Conservation (phyloP, 192 early-diverging fungal genomes). For the Coemansia sp. region DNA sequence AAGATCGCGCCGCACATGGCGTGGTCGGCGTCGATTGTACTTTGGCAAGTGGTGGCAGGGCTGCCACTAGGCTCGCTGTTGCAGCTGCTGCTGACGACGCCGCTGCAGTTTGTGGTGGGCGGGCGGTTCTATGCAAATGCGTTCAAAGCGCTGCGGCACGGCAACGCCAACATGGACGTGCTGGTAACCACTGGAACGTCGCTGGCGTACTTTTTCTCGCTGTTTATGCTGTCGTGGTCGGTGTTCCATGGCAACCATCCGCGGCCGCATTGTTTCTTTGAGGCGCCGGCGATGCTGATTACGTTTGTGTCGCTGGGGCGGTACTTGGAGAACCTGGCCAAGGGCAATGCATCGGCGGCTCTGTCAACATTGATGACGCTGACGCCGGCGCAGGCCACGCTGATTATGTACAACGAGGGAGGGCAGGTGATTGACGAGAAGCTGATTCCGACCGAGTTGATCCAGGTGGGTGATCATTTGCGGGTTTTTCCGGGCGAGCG, state of each 20-base stretch:
- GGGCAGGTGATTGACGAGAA: conserved; percentile 55
- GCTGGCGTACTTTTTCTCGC: conserved; percentile 80
- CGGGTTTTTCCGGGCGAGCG: conserved; percentile 92
- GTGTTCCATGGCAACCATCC: conserved; percentile 56
- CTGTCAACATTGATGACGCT: conserved; percentile 85
- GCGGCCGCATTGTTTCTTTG: conserved; percentile 85
- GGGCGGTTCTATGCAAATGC: conserved; percentile 74
- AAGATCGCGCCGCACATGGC: conserved; percentile 49
- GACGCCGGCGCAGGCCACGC: conserved; percentile 72
- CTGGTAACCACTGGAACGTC: conserved; percentile 84
- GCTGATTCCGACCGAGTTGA: conserved; percentile 79
- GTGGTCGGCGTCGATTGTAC: conserved; percentile 14
- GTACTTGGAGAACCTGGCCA: conserved; percentile 93
- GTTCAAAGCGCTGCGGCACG: conserved; percentile 76
- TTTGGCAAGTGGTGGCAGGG: conserved; percentile 59
- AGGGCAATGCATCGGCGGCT: conserved; percentile 87
- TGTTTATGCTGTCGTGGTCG: conserved; percentile 69
- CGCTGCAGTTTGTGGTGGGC: conserved; percentile 91
- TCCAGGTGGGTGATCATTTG: conserved; percentile 82
- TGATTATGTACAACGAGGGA: conserved; percentile 51
- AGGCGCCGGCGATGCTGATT: conserved; percentile 89
- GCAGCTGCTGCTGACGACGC: conserved; percentile 77
- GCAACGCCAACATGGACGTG: conserved; percentile 94
- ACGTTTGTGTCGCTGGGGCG: conserved; percentile 91
- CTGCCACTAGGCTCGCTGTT: conserved; percentile 66